phyloP scores from a whole-genome alignment of 495 filamentous ascomycete species.

The Hypoxylon rickii region DNA sequence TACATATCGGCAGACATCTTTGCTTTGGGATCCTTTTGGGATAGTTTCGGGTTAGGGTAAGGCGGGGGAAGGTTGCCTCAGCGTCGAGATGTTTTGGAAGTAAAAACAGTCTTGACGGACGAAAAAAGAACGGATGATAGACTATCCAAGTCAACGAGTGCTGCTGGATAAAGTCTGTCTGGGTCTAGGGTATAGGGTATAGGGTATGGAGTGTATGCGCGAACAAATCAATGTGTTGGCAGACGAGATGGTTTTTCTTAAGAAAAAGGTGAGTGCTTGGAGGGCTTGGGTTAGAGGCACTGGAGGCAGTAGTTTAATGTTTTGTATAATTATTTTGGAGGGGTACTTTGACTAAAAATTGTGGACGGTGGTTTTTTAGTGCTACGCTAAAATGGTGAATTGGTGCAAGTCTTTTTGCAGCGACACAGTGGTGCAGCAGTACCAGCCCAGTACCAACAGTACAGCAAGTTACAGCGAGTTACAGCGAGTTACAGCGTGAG shows the following conservation, averaged over 20 bases:
- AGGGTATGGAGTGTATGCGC: conserved; percentile 17
- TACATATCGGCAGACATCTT: conserved; percentile 43
- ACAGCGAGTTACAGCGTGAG: too few species aligned
- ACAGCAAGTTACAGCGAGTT: too few species aligned
- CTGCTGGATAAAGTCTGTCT: conserved; percentile 32
- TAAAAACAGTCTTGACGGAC: conserved; percentile 7
- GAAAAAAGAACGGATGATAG: conserved; percentile 30
- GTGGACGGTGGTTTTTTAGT: conserved; percentile 24
- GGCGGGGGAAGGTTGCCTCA: conserved; percentile 21
- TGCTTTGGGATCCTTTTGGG: conserved; percentile 14
- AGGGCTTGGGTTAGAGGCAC: conserved; percentile 1
- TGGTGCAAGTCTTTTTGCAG: background rate
- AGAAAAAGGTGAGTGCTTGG: conserved; percentile 2
- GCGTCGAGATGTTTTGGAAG: conserved; percentile 5
- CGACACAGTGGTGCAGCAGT: background rate
- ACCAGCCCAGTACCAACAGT: too few species aligned
- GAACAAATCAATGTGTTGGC: conserved; percentile 21
- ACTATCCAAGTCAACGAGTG: conserved; percentile 36
- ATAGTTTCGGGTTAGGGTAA: conserved; percentile 9
- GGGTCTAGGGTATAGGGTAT: conserved; percentile 29
- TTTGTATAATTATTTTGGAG: conserved; percentile 39
- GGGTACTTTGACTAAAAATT: conserved; percentile 36
- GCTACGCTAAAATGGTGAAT: conserved; percentile 17
- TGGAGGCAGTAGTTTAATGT: conserved; percentile 30
- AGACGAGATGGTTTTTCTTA: conserved; percentile 18